Conservation (phyloP, 352 stramenopile species). For the Globisporangium acanthophoron region DNA sequence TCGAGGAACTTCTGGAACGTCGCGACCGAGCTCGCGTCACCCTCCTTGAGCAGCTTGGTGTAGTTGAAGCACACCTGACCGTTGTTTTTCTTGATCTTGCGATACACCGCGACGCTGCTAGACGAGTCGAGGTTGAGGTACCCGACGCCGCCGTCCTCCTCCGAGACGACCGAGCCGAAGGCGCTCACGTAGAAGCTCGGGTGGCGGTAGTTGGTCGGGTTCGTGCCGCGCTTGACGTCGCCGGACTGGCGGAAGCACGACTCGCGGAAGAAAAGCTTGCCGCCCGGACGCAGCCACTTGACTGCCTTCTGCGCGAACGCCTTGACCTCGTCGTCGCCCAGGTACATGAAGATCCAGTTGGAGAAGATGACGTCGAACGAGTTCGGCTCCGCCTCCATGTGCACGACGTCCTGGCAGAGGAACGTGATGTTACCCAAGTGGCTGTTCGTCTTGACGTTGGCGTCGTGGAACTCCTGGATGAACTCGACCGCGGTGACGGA, state of each 20-base stretch:
- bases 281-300: constrained; percentile 55
- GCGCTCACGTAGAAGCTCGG: constrained; percentile 57
- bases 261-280: constrained; percentile 64
- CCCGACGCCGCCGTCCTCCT: constrained; percentile 36
- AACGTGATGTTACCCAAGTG: constrained; percentile 61
- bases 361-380: constrained; percentile 71
- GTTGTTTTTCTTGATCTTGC: constrained; percentile 81
- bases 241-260: constrained; percentile 65
- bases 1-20: constrained; percentile 75
- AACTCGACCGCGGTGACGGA: constrained; percentile 67
- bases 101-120: constrained; percentile 55
- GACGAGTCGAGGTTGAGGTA: constrained; percentile 67
- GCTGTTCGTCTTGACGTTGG: constrained; percentile 38
- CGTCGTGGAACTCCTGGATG: constrained; percentile 74
- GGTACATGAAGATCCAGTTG: constrained; percentile 79
- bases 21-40: constrained; percentile 23
- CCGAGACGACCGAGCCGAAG: constrained; percentile 41
- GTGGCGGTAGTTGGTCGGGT: constrained; percentile 67
- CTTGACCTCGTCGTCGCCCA: constrained; percentile 52
- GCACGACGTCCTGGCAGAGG: constrained; percentile 60
- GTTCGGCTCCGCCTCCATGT: constrained; percentile 42
- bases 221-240: constrained; percentile 50
- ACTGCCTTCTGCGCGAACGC: constrained; percentile 51
- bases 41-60: constrained; percentile 45
- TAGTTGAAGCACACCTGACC: constrained; percentile 75